Conservation (phyloP, 176 grass and related monocot species). For the Guadua angustifolia region DNA sequence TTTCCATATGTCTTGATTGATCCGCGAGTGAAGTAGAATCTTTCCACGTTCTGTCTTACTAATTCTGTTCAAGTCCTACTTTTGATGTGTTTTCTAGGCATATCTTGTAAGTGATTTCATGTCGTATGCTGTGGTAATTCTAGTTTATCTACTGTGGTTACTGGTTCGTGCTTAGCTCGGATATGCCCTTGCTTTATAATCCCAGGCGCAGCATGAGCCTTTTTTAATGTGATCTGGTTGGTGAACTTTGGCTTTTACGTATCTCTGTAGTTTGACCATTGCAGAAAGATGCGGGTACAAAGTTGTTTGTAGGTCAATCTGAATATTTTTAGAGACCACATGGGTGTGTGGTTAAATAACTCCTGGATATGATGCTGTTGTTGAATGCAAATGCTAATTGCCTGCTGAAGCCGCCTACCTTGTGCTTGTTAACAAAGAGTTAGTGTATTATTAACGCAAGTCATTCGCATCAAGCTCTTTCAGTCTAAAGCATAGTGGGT, state of each 20-base stretch:
- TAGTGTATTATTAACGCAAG: background rate
- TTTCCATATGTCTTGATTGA: background rate
- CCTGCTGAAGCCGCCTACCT: background rate
- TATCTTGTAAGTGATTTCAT: background rate
- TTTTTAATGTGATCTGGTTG: no score
- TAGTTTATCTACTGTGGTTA: slow-evolving; percentile 9
- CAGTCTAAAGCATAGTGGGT: background rate
- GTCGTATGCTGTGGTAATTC: background rate
- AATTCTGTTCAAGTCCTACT: background rate
- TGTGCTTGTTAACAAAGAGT: slow-evolving; percentile 23
- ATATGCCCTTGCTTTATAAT: slow-evolving; percentile 14
- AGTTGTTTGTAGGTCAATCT: background rate
- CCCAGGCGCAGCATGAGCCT: background rate
- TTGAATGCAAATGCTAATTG: slow-evolving; percentile 33
- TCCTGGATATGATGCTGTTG: background rate
- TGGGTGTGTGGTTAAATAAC: slow-evolving; percentile 22
- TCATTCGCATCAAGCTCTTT: background rate
- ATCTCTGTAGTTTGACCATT: no score
- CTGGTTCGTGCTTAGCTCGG: background rate
- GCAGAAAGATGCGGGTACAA: background rate
- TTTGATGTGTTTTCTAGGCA: background rate
- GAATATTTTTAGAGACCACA: slow-evolving; percentile 18
- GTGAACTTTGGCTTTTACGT: no score
- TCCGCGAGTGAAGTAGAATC: background rate
- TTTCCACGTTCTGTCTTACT: background rate